phyloP scores from a whole-genome alignment of 202 grass and related monocot genomes.

The Carex sylvatica region DNA sequence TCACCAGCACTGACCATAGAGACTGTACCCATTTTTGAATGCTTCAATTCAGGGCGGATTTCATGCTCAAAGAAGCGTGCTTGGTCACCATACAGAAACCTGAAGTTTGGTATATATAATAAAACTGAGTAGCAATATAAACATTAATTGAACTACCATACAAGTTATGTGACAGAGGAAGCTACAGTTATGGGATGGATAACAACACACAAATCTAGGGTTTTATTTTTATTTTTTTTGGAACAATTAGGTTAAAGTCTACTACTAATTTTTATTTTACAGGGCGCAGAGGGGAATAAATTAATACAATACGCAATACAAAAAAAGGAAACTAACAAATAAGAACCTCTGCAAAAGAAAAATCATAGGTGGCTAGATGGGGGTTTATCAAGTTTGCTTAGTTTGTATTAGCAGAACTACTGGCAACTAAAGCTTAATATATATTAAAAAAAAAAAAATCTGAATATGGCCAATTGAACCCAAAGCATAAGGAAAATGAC shows the following conservation, averaged over 20 bases:
- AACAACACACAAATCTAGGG: background rate
- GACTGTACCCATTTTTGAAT: conserved; percentile 76
- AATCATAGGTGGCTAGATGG: background rate
- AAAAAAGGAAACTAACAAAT: background rate
- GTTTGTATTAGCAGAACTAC: background rate
- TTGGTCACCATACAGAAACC: conserved; percentile 89
- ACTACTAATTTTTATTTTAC: background rate
- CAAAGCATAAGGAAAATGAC: background rate
- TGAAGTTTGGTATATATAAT: conserved; percentile 18
- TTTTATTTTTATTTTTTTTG: background rate
- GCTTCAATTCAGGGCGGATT: conserved; percentile 73
- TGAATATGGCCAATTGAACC: background rate
- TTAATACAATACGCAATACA: background rate
- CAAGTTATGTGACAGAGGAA: background rate
- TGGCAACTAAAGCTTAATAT: background rate
- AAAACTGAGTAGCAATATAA: background rate
- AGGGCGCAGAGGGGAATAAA: background rate
- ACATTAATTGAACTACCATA: background rate
- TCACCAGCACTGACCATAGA: conserved; percentile 93
- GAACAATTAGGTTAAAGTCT: background rate
- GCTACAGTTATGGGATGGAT: background rate
- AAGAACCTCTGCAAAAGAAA: background rate
- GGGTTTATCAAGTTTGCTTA: background rate
- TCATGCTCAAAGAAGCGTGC: conserved; percentile 89
- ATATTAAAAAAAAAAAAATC: background rate